Base-by-base conservation (phyloP, 495 filamentous ascomycete genomes). In the Tuber indicum region DNA sequence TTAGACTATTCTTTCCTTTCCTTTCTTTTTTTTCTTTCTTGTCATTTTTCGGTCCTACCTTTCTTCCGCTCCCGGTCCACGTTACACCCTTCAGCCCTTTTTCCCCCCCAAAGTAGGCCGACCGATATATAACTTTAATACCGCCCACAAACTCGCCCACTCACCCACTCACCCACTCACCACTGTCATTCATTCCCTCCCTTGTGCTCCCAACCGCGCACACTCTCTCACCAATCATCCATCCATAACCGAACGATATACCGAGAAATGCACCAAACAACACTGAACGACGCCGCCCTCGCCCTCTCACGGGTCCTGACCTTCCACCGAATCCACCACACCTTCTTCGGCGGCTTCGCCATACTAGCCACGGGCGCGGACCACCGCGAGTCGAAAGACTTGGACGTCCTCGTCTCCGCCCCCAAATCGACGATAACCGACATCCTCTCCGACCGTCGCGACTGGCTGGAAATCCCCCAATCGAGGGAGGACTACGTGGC, bases 331-430 rank as follows among this genome's bases (percentile, higher is more conserved):
- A 82, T 84, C 74, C 79, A 77, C 45, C 83, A 84, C 71, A 81
- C 77, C 52, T 84, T 84, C 81, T 84, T 84, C 75, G 83, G 83
- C 43, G 83, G 83, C 75, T 84, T 83, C 78, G 83, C 83, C 19
- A 83, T 83, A 71, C 83, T 82, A 8, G 81, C 82, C 9, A 76
- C 76, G 17, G 79, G 82, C 3, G 81, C 77, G 26, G 47, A 74
- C 21, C 76, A 80, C 46, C 83, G 83, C 32, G 83, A 84, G 76
- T 82, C 83, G n/a, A 84, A 84, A 77, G 83, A 84, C 78, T 78
- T 84, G 39, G 83, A 84, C 49, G 78, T 84, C 71, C 80, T 84
- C 26, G 82, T 84, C 26, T 77, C 80, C 17, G 80, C 82, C 43
- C 75, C 81, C 8, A 83, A 83, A 76, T 72, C 81, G 19, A 78